phyloP scores from a whole-genome alignment of 805 yeast species.

The Candida pini region DNA sequence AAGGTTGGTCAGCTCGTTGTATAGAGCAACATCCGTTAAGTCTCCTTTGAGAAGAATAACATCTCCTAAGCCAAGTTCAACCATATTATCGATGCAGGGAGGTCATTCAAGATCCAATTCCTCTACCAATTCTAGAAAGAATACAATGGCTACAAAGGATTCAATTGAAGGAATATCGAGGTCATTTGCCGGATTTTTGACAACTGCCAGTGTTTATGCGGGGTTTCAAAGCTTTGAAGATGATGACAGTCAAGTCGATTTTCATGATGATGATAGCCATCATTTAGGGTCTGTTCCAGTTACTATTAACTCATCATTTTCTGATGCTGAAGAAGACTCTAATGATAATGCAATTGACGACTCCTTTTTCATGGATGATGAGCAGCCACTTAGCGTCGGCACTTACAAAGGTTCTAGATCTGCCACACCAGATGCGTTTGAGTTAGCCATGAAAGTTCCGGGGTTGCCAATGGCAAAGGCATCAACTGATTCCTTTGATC shows the following conservation, averaged over 20 bases:
- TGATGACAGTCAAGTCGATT: slow-evolving; percentile 27
- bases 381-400: not conserved
- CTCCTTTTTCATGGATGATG: not conserved
- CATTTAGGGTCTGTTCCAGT: not conserved
- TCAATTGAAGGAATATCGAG: slow-evolving; percentile 38
- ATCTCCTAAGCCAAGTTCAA: slow-evolving; percentile 5
- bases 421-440: not conserved
- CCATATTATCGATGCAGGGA: slow-evolving; percentile 6
- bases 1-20: slow-evolving; percentile 16
- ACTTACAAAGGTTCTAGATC: slow-evolving; percentile 3
- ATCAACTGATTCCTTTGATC: not conserved
- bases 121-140: not conserved
- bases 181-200: slow-evolving; percentile 48
- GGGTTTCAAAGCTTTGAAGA: slow-evolving; percentile 31
- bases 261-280: slow-evolving; percentile 15
- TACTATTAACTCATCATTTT: not conserved
- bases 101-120: slow-evolving; percentile 1
- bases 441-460: not conserved
- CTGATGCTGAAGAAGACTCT: not conserved
- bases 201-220: slow-evolving; percentile 52
- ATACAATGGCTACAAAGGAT: slow-evolving; percentile 6
- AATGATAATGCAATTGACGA: not conserved
- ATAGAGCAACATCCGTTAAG: slow-evolving; percentile 16
- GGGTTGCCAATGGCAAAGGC: not conserved
- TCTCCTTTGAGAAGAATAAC: slow-evolving; percentile 10